These are phyloP conservation scores for Mycena albidolilacea DNA, from an alignment of 768 basidiomycete genomes.

Conservation along the genomic window DNA sequence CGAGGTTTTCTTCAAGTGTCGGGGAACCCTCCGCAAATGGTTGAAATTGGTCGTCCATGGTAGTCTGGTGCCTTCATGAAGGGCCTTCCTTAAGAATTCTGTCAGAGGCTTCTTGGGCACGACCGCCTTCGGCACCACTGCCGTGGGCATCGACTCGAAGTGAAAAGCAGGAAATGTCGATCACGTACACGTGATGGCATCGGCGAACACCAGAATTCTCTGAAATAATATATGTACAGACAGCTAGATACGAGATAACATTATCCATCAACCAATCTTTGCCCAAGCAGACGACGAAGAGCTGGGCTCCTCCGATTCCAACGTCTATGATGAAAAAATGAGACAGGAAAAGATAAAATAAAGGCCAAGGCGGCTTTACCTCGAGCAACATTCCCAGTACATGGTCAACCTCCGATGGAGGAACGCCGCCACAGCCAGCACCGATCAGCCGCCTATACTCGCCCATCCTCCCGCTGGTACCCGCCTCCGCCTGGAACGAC, in stretches of 20 bases:
- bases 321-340: slow-evolving; percentile 63
- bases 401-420: slow-evolving; percentile 89
- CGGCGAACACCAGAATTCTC: background rate
- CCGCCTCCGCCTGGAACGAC: slow-evolving; percentile 88
- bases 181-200: background rate
- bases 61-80: slow-evolving; percentile 25
- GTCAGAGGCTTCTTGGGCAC: slow-evolving; percentile 37
- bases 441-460: slow-evolving; percentile 93
- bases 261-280: slow-evolving; percentile 27
- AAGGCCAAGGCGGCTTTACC: slow-evolving; percentile 55
- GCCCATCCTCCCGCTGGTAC: slow-evolving; percentile 89
- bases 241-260: slow-evolving; percentile 27
- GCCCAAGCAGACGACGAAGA: slow-evolving; percentile 67
- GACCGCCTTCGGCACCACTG: slow-evolving; percentile 17
- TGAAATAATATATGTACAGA: slow-evolving; percentile 25
- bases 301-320: slow-evolving; percentile 87
- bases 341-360: slow-evolving; percentile 13
- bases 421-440: slow-evolving; percentile 90
- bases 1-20: slow-evolving; percentile 15
- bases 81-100: background rate
- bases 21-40: slow-evolving; percentile 34
- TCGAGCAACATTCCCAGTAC: slow-evolving; percentile 89
- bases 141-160: background rate
- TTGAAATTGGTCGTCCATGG: slow-evolving; percentile 41
- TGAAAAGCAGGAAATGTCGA: background rate